phyloP scores from a whole-genome alignment of 2,329 filamentous ascomycete genomes.

The Seiridium unicorne region DNA sequence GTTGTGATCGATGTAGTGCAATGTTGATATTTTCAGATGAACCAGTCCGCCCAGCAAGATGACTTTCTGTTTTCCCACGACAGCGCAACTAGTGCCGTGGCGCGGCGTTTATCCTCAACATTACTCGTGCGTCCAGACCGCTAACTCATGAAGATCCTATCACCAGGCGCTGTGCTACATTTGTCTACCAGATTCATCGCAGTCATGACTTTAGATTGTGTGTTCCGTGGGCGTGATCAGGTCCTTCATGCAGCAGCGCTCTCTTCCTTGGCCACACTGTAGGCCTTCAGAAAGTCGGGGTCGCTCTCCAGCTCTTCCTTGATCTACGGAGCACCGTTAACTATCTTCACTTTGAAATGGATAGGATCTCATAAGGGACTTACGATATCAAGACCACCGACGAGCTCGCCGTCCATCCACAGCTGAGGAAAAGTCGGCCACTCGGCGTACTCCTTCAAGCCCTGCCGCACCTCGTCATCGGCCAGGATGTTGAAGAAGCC shows the following conservation, averaged over 20 bases:
- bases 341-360: neutral
- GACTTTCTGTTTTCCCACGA: neutral
- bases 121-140: neutral
- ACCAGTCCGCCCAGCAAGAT: neutral
- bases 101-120: neutral
- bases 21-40: neutral
- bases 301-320: constrained; percentile 90
- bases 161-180: too few relatives aligned
- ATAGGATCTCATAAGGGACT: constrained; percentile 38
- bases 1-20: too few relatives aligned
- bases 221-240: neutral
- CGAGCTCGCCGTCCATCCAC: constrained; percentile 85
- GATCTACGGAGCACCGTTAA: constrained; percentile 53
- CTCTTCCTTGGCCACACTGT: constrained; percentile 51
- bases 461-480: constrained; percentile 94
- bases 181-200: neutral
- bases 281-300: constrained; percentile 76
- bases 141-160: too few relatives aligned
- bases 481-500: constrained; percentile 99
- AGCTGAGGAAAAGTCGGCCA: constrained; percentile 98
- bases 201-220: neutral
- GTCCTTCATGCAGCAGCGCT: constrained; percentile 31
- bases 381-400: constrained; percentile 95
- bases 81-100: neutral
- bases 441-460: constrained; percentile 94